Percentiles rank a stretch among this genome's conserved stretches.
phyloP scores from a whole-genome alignment of 805 yeast genomes.

The Cyberlindnera sargentensis region DNA sequence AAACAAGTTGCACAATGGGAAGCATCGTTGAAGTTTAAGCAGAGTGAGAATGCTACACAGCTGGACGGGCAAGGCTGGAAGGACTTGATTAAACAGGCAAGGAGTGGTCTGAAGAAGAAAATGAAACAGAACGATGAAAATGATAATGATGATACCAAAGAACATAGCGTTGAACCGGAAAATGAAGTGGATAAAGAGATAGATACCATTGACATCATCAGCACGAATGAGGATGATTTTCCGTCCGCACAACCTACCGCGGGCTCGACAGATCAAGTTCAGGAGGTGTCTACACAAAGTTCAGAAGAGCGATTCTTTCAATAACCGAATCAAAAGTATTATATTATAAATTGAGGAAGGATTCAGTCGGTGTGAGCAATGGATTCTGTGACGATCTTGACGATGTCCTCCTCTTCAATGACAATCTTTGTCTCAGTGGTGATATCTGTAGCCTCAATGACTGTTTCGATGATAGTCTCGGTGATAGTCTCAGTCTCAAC shows the following conservation, averaged over 20 bases:
- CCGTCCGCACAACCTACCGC: neutral
- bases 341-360: too few relatives aligned
- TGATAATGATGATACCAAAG: neutral
- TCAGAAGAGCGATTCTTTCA: constrained; percentile 3
- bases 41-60: constrained; percentile 5
- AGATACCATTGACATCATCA: neutral
- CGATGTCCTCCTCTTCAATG: constrained; percentile 20
- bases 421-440: constrained; percentile 6
- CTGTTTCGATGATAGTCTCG: constrained; percentile 2
- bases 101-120: neutral
- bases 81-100: constrained; percentile 12
- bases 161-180: neutral
- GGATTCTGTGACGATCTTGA: constrained; percentile 10
- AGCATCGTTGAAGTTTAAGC: constrained; percentile 18
- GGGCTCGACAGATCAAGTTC: neutral
- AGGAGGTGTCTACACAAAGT: neutral
- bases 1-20: constrained; percentile 67
- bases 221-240: neutral
- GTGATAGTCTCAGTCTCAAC: neutral
- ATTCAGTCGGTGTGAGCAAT: neutral
- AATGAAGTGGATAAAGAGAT: neutral
- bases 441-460: constrained; percentile 1
- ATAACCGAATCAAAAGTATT: too few relatives aligned
- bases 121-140: neutral
- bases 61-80: constrained; percentile 18